Percentiles rank a stretch among this genome's conserved stretches.
Evolutionary conservation across 805 yeast genomes (phyloP).

Genomic region (Kregervanrija delftensis): DNA sequence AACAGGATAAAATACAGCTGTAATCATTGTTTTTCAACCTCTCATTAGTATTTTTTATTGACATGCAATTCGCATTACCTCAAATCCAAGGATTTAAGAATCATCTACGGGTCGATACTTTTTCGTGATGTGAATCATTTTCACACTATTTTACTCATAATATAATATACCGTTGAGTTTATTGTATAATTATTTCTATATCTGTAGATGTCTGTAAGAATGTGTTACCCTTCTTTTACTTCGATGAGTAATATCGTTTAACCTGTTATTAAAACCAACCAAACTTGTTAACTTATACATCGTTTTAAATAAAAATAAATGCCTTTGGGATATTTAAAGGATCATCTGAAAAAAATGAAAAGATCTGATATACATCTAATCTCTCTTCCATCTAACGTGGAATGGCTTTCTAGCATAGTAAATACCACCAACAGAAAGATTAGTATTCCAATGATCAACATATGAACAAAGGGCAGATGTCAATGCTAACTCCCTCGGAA

Average conservation of each 20-base stretch:
- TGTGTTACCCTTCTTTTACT: neutral
- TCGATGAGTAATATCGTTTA: neutral
- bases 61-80: neutral
- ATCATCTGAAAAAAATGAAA: no score
- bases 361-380: conserved; percentile 20
- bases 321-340: no score
- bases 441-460: conserved; percentile 65
- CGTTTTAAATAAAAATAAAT: no score
- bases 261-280: no score
- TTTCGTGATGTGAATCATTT: no score
- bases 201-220: neutral
- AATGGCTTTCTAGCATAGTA: conserved; percentile 45
- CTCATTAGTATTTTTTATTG: neutral
- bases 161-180: no score
- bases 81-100: neutral
- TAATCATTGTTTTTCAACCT: neutral
- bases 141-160: no score
- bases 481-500: conserved; percentile 52
- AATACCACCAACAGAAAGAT: conserved; percentile 56
- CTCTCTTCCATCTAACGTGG: conserved; percentile 53
- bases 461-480: conserved; percentile 53
- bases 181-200: no score
- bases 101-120: no score
- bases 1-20: no score
- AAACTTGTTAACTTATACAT: no score